phyloP scores from a whole-genome alignment of 2,329 filamentous ascomycete genomes.

The Zalaria sp. region DNA sequence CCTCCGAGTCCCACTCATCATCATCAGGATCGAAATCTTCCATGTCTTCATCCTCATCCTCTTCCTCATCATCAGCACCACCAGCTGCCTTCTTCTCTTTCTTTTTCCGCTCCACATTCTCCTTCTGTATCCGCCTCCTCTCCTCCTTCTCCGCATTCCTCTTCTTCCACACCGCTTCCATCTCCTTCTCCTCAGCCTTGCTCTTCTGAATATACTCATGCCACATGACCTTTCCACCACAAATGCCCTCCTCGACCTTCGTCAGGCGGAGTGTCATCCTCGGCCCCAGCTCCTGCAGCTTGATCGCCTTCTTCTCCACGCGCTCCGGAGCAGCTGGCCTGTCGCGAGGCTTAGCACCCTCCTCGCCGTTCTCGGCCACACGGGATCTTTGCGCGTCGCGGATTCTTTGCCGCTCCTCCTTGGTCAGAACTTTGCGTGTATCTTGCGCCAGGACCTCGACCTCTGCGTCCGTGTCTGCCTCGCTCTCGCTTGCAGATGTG shows the following conservation, averaged over 20 bases:
- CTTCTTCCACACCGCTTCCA: slow-evolving; percentile 75
- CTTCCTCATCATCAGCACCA: slow-evolving; percentile 28
- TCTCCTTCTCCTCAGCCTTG: slow-evolving; percentile 57
- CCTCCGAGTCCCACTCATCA: slow-evolving; percentile 37
- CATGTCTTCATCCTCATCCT: slow-evolving; percentile 25
- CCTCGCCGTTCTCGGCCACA: slow-evolving; percentile 10
- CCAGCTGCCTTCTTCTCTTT: slow-evolving; percentile 41
- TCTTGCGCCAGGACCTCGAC: slow-evolving; percentile 61
- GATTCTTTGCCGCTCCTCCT: slow-evolving; percentile 33
- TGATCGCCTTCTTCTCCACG: slow-evolving; percentile 78
- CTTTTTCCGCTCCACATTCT: slow-evolving; percentile 79
- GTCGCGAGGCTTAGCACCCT: slow-evolving; percentile 7
- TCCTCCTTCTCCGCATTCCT: slow-evolving; percentile 67
- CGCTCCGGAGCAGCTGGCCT: slow-evolving; percentile 9
- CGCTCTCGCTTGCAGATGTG: slow-evolving; percentile 83
- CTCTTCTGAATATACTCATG: slow-evolving; percentile 88
- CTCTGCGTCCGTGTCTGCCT: slow-evolving; percentile 87
- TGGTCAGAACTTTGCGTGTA: slow-evolving; percentile 47
- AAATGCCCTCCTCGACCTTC: slow-evolving; percentile 92
- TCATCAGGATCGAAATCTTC: slow-evolving; percentile 27
- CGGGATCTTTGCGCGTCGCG: slow-evolving; percentile 7
- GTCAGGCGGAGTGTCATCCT: slow-evolving; percentile 78
- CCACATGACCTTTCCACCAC: slow-evolving; percentile 87
- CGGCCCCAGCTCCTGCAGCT: slow-evolving; percentile 82
- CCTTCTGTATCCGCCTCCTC: slow-evolving; percentile 68